Percentiles rank a stretch among this genome's conserved stretches.
Conservation (phyloP, 345 rosid species). For the Euphorbia lathyris region DNA sequence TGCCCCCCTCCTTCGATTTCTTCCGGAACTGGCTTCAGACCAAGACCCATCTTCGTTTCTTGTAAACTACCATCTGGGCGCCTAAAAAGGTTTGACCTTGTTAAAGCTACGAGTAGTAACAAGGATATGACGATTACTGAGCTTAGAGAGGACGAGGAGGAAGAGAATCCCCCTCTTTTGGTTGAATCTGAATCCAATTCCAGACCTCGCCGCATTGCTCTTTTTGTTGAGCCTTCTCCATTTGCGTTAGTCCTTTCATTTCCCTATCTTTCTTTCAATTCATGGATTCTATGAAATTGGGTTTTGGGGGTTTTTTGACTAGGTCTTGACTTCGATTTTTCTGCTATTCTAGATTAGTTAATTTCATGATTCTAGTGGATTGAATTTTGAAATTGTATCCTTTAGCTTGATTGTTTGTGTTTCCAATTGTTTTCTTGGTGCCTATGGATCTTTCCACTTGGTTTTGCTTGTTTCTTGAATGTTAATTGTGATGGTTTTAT, state of each 20-base stretch:
- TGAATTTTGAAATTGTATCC: not conserved
- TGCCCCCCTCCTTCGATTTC: constrained; percentile 15
- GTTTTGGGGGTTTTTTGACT: not conserved
- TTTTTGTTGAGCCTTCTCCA: constrained; percentile 97
- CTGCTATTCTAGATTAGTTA: constrained; percentile 9
- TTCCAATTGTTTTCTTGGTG: not conserved
- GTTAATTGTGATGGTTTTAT: not conserved
- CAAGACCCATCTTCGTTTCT: constrained; percentile 36
- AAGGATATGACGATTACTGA: constrained; percentile 51
- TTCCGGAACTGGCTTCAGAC: constrained; percentile 11
- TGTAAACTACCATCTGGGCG: constrained; percentile 15
- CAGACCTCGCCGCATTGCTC: constrained; percentile 82
- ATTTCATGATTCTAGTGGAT: not conserved
- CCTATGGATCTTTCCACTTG: not conserved
- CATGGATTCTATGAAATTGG: too few relatives aligned
- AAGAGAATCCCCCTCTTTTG: constrained; percentile 46
- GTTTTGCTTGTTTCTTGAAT: too few relatives aligned
- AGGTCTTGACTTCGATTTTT: constrained; percentile 5
- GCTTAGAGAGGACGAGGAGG: constrained; percentile 45
- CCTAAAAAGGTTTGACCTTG: constrained; percentile 18
- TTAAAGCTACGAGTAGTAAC: constrained; percentile 8
- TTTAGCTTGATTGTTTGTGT: not conserved
- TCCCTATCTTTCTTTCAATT: not conserved
- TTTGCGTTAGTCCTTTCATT: constrained; percentile 65
- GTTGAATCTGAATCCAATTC: constrained; percentile 49